phyloP scores from a whole-genome alignment of 306 rosid genomes.

The Amphicarpaea edgeworthii region DNA sequence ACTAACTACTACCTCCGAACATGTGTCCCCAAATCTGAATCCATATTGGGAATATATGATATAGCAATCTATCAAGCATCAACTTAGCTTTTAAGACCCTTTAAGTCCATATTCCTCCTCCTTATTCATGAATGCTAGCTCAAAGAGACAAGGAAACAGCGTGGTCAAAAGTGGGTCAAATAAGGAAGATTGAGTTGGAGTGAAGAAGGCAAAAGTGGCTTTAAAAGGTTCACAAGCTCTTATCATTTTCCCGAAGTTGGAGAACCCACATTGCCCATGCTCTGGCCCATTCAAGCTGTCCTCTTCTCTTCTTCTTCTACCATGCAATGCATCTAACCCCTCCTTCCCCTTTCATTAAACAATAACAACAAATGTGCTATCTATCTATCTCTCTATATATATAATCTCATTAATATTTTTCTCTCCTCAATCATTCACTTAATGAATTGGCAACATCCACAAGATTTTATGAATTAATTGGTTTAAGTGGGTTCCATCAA shows the following conservation, averaged over 20 bases:
- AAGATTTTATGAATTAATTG: conserved; percentile 62
- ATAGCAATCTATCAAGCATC: conserved; percentile 37
- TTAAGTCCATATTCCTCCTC: conserved; percentile 54
- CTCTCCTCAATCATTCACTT: conserved; percentile 70
- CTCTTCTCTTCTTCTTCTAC: conserved; percentile 57
- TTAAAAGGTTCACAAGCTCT: conserved; percentile 57
- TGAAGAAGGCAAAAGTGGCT: conserved; percentile 54
- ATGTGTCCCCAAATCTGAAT: conserved; percentile 56
- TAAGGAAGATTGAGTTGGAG: conserved; percentile 64
- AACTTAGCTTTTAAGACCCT: conserved; percentile 46
- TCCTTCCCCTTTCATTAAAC: conserved; percentile 46
- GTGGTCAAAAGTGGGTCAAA: conserved; percentile 76
- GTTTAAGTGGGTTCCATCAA: conserved; percentile 58
- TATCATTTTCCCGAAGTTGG: conserved; percentile 58
- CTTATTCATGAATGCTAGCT: conserved; percentile 67
- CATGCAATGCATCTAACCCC: conserved; percentile 77
- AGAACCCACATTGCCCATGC: conserved; percentile 71
- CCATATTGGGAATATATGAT: conserved; percentile 53
- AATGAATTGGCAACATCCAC: conserved; percentile 90
- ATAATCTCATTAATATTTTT: conserved; percentile 36
- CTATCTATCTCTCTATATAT: too few relatives aligned
- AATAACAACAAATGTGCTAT: conserved; percentile 45
- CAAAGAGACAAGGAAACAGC: conserved; percentile 56
- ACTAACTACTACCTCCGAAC: conserved; percentile 50
- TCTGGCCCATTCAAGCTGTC: conserved; percentile 77